Evolutionary conservation across 176 grass and related monocot species (phyloP).

Genomic region (Aegilops bicornis): DNA sequence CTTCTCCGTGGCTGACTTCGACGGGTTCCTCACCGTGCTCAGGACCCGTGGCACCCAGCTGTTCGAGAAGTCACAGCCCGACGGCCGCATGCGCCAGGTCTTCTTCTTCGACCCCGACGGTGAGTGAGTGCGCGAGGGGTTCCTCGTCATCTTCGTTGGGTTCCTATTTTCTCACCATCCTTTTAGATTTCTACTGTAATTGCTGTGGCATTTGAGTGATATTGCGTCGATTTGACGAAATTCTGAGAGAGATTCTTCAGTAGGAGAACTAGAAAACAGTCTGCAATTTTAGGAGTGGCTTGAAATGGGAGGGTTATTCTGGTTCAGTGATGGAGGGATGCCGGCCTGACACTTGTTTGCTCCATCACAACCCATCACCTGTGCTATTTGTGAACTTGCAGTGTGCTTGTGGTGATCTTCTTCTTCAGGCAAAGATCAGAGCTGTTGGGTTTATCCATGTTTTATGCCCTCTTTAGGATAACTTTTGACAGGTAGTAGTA

Average conservation of each 20-base stretch:
- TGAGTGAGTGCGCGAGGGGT: neutral
- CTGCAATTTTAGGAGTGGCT: neutral
- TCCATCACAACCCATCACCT: neutral
- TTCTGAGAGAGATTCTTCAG: too few relatives aligned
- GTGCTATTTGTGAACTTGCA: neutral
- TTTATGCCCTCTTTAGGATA: neutral
- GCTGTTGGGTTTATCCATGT: neutral
- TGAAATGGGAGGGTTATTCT: neutral
- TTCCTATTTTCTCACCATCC: neutral
- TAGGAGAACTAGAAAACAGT: too few relatives aligned
- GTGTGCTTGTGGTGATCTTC: neutral
- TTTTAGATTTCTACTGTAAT: neutral
- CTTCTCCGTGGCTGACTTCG: slow-evolving; percentile 84
- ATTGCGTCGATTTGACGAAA: too few relatives aligned
- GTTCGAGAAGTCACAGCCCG: slow-evolving; percentile 75
- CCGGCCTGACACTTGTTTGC: neutral
- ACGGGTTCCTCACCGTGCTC: slow-evolving; percentile 52
- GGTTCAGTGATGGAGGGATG: neutral
- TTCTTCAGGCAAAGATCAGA: neutral
- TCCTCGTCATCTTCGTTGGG: too few relatives aligned
- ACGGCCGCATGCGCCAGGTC: slow-evolving; percentile 73
- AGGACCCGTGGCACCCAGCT: slow-evolving; percentile 55
- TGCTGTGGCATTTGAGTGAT: too few relatives aligned
- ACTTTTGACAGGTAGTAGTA: neutral
- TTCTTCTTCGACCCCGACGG: slow-evolving; percentile 99